Conservation (phyloP, 2,329 filamentous ascomycete species). For the Alternaria sp. region DNA sequence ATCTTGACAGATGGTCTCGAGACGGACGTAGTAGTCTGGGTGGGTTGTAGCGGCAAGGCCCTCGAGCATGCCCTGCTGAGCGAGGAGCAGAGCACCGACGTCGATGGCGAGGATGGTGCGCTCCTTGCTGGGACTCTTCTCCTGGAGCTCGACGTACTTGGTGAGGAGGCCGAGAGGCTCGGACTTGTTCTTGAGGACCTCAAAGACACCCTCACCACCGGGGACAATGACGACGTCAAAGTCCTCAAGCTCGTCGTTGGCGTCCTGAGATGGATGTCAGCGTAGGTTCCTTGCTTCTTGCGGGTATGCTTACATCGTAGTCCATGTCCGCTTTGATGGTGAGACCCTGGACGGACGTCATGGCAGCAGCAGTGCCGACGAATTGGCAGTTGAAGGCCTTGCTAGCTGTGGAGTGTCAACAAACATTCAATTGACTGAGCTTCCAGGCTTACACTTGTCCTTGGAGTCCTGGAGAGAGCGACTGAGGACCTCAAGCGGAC, state of each 20-base stretch:
- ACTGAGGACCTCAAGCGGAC: conserved; percentile 64
- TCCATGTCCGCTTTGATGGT: conserved; percentile 76
- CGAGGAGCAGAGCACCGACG: conserved; percentile 79
- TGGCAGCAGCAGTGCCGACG: conserved; percentile 54
- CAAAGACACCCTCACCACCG: conserved; percentile 68
- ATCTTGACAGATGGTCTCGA: conserved; percentile 82
- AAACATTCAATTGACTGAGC: conserved; percentile 8
- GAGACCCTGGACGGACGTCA: conserved; percentile 67
- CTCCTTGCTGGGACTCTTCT: conserved; percentile 78
- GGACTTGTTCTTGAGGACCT: conserved; percentile 69
- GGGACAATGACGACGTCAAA: conserved; percentile 82
- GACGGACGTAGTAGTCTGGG: conserved; percentile 77
- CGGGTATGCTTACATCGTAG: conserved; percentile 58
- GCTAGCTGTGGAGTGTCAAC: conserved; percentile 50
- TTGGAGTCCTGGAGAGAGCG: conserved; percentile 61
- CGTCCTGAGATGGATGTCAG: conserved; percentile 57
- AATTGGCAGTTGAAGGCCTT: conserved; percentile 63
- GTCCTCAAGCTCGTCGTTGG: conserved; percentile 72
- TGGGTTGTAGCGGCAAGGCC: conserved; percentile 84
- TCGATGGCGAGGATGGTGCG: conserved; percentile 81
- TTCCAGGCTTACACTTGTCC: conserved; percentile 53
- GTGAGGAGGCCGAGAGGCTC: conserved; percentile 70
- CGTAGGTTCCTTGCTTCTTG: neutral
- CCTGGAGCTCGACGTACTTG: conserved; percentile 79
- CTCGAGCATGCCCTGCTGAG: conserved; percentile 75